Evolutionary conservation across 306 rosid genomes (phyloP), one percentile per base, ranked within the genome.

Genomic region (Ochetophila trinervis): DNA sequence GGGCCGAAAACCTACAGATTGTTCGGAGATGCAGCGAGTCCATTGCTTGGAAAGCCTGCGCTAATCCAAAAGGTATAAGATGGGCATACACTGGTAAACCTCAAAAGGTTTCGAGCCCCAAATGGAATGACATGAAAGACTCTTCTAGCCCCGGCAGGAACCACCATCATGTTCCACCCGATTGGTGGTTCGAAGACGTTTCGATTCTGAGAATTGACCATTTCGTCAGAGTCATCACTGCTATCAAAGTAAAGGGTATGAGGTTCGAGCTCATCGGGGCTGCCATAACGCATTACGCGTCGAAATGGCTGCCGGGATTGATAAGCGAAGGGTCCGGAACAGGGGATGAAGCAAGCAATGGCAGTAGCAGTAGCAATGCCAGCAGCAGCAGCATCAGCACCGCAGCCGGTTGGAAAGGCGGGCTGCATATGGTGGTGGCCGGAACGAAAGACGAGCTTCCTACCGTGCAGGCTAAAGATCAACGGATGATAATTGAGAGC

Each of bases 171-270:
- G 97, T 86, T 70, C 99, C 97, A 69, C 84, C 90, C 19, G 97
- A 94, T 79, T 94, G 99, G 99, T 94, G 99, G 99, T 94, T 90
- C 70, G 99, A 94, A 76, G 99, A 94, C 67, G 90, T 78, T 63
- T 86, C 97, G 1, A 86, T 94, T 63, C 86, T 94, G 5, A 79
- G 99, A 78, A 94, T 94, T 59, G 99, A 94, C 80, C 99, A 94
- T 61, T 94, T 84, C 82, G 90, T 94, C 27, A 82, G 96, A 70
- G 99, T 94, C 57, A 80, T 94, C 11, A 94, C 97, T 22, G 99
- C 99, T 5, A 90, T 94, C 44, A 94, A 85, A 73, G 99, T 90
- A 30, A 94, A 90, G 78, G 99, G 99, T 24, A 90, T 94, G 96
- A 80, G 95, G 51, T 88, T 78, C 65, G 97, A 90, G 55, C 73